Conservation (phyloP, 768 basidiomycete genomes). For the Coprinellus micaceus region DNA sequence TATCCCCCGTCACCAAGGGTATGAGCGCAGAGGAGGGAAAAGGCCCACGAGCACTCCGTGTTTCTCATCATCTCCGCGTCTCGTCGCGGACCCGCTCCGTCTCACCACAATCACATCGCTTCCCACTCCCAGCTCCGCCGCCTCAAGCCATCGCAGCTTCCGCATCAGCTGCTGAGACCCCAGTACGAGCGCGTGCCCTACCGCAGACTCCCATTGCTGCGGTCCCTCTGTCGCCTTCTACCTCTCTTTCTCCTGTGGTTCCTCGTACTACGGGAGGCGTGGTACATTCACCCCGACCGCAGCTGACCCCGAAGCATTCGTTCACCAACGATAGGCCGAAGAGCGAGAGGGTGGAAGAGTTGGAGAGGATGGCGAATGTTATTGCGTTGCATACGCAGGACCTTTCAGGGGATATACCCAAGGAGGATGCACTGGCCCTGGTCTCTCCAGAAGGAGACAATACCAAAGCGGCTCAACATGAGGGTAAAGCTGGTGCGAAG, state of each 20-base stretch:
- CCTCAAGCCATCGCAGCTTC: background rate
- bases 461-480: background rate
- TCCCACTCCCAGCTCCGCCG: slow-evolving; percentile 33
- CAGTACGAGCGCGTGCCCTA: background rate
- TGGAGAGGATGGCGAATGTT: slow-evolving; percentile 72
- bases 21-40: slow-evolving; percentile 52
- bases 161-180: background rate
- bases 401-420: slow-evolving; percentile 37
- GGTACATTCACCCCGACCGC: slow-evolving; percentile 63
- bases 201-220: background rate
- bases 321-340: slow-evolving; percentile 41
- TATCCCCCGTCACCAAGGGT: slow-evolving; percentile 7
- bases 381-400: slow-evolving; percentile 36
- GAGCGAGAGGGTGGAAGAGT: slow-evolving; percentile 59
- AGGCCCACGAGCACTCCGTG: slow-evolving; percentile 55
- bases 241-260: slow-evolving; percentile 20
- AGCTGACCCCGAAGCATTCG: slow-evolving; percentile 62
- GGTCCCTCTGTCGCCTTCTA: background rate
- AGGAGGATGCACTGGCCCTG: slow-evolving; percentile 12
- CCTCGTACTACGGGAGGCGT: slow-evolving; percentile 30
- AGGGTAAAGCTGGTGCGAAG: slow-evolving; percentile 3
- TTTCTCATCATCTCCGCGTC: slow-evolving; percentile 55
- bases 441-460: background rate
- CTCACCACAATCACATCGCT: slow-evolving; percentile 58
- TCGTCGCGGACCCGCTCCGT: slow-evolving; percentile 57